Evolutionary conservation across 2,329 filamentous ascomycete species (phyloP).

Genomic region (Penicillium olsonii): DNA sequence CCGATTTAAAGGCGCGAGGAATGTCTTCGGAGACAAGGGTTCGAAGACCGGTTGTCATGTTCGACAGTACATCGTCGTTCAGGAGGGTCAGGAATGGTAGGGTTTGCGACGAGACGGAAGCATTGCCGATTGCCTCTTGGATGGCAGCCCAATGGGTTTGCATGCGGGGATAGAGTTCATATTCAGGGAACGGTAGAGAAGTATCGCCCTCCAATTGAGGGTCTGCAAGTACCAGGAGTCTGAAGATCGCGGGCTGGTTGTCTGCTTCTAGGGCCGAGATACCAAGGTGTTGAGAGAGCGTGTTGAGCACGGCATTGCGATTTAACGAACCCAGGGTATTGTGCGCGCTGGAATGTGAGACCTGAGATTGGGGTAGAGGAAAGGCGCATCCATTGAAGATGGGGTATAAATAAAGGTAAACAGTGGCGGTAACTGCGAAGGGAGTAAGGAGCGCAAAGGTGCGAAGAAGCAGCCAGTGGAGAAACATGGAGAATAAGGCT

Average conservation of each 20-base stretch:
- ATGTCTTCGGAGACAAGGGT: slow-evolving; percentile 65
- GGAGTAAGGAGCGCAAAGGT: slow-evolving; percentile 59
- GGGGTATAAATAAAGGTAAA: slow-evolving; percentile 88
- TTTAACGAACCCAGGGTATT: slow-evolving; percentile 5
- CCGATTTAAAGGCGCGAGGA: slow-evolving; percentile 64
- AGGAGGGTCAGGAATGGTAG: slow-evolving; percentile 12
- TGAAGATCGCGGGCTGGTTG: slow-evolving; percentile 66
- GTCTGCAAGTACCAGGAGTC: slow-evolving; percentile 84
- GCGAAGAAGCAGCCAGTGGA: slow-evolving; percentile 49
- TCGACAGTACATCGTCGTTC: slow-evolving; percentile 21
- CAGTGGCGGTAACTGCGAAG: slow-evolving; percentile 67
- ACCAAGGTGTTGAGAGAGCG: slow-evolving; percentile 40
- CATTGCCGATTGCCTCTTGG: slow-evolving; percentile 13
- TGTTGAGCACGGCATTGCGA: slow-evolving; percentile 33
- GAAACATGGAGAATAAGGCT: slow-evolving; percentile 48
- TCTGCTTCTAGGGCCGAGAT: slow-evolving; percentile 13
- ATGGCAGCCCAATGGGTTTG: slow-evolving; percentile 35
- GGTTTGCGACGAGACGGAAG: slow-evolving; percentile 3
- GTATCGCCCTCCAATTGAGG: slow-evolving; percentile 93
- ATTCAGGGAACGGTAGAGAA: slow-evolving; percentile 64
- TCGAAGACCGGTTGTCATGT: slow-evolving; percentile 24
- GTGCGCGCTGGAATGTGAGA: background rate
- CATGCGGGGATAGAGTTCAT: slow-evolving; percentile 47
- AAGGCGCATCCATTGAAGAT: slow-evolving; percentile 79
- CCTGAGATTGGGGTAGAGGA: slow-evolving; percentile 51